Conservation (phyloP, 2,329 filamentous ascomycete species). For the Colletotrichum higginsianum region DNA sequence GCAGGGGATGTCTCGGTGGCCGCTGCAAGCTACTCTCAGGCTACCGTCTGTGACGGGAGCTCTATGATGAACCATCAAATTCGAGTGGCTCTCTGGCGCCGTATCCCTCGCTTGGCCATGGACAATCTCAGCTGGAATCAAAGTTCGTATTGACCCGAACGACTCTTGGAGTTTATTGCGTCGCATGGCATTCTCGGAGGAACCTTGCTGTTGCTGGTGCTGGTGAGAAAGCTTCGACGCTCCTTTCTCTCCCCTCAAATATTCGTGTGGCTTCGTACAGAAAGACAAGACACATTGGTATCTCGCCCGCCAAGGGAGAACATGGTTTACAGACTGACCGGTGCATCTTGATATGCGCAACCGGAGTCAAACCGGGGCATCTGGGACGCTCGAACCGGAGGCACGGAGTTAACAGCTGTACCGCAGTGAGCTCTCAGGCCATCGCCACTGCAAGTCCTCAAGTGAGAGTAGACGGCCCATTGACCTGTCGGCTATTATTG, state of each 20-base stretch:
- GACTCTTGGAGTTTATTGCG: slow-evolving; percentile 1
- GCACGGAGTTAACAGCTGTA: slow-evolving; percentile 9
- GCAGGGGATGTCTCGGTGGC: slow-evolving; percentile 27
- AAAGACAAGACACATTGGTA: neutral
- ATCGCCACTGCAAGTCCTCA: slow-evolving; percentile 9
- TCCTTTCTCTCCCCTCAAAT: no score
- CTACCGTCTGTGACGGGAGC: slow-evolving; percentile 20
- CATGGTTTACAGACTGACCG: neutral
- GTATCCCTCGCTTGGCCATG: slow-evolving; percentile 32
- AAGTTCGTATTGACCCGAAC: slow-evolving; percentile 22
- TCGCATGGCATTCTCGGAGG: slow-evolving; percentile 20
- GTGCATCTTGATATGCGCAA: slow-evolving; percentile 4
- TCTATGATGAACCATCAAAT: slow-evolving; percentile 18
- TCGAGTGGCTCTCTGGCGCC: slow-evolving; percentile 4
- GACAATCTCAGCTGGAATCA: slow-evolving; percentile 34
- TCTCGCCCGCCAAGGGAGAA: neutral
- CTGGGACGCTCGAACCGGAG: slow-evolving; percentile 11
- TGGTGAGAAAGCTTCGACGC: neutral
- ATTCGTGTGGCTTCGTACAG: neutral
- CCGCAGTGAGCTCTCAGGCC: slow-evolving; percentile 6
- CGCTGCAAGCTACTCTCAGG: slow-evolving; percentile 37
- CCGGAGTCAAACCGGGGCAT: slow-evolving; percentile 13
- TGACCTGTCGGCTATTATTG: slow-evolving; percentile 17
- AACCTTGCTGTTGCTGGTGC: slow-evolving; percentile 25
- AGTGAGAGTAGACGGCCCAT: neutral